phyloP scores from a whole-genome alignment of 176 grass and related monocot species.

The Thalia dealbata region DNA sequence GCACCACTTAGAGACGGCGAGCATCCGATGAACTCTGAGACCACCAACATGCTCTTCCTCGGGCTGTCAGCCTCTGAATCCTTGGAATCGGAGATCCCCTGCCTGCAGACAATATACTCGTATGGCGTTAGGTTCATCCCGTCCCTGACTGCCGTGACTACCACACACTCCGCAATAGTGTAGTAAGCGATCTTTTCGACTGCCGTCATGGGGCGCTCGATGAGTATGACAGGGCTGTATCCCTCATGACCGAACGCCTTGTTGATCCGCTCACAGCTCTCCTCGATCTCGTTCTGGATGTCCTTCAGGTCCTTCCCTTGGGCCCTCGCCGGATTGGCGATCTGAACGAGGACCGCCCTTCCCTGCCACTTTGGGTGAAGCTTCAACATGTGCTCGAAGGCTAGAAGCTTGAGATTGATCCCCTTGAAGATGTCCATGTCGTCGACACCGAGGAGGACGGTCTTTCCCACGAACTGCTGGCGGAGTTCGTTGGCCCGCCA shows the following conservation, averaged over 20 bases:
- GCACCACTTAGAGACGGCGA: constrained; percentile 14
- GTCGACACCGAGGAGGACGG: constrained; percentile 8
- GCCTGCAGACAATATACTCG: constrained; percentile 54
- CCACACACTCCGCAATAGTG: constrained; percentile 41
- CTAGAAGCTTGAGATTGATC: constrained; percentile 14
- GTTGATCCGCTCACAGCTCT: constrained; percentile 31
- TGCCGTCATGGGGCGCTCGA: constrained; percentile 27
- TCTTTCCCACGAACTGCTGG: constrained; percentile 33
- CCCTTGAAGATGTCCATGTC: constrained; percentile 26
- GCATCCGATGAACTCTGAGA: constrained; percentile 22
- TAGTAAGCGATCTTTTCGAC: constrained; percentile 52
- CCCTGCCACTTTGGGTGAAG: constrained; percentile 20
- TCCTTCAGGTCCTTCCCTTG: constrained; percentile 8
- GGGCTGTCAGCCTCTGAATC: constrained; percentile 8
- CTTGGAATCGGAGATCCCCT: constrained; percentile 27
- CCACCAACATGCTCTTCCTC: constrained; percentile 14
- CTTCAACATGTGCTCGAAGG: constrained; percentile 15
- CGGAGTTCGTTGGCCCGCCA: constrained; percentile 29
- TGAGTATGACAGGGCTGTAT: constrained; percentile 37
- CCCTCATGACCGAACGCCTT: constrained; percentile 25
- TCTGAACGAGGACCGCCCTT: constrained; percentile 18
- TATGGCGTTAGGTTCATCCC: constrained; percentile 37
- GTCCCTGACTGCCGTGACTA: constrained; percentile 39
- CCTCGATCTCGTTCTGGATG: constrained; percentile 8
- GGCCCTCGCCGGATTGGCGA: constrained; percentile 18